Evolutionary conservation across 495 filamentous ascomycete species (phyloP).

Genomic region (Trichoderma reesei): DNA sequence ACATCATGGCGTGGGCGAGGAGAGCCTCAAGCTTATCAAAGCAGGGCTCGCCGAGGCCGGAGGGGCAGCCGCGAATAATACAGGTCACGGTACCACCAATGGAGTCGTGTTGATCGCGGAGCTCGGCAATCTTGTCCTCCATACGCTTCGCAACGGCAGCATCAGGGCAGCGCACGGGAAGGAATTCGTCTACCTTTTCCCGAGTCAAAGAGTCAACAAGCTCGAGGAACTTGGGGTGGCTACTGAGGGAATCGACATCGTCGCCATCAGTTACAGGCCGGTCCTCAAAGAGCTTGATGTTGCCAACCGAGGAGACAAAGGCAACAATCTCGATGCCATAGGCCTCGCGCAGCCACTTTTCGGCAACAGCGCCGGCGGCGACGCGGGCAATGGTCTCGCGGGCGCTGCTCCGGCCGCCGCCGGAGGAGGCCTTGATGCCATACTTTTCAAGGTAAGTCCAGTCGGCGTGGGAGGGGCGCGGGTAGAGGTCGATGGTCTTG

Average conservation of each 20-base stretch:
- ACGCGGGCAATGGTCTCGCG: constrained; percentile 92
- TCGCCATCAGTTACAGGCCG: constrained; percentile 60
- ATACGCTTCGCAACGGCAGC: constrained; percentile 54
- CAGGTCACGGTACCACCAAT: constrained; percentile 96
- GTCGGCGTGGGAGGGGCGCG: constrained; percentile 88
- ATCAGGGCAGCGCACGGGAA: constrained; percentile 82
- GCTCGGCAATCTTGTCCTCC: constrained; percentile 70
- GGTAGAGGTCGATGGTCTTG: constrained; percentile 85
- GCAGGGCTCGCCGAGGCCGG: constrained; percentile 84
- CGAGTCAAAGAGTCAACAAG: constrained; percentile 68
- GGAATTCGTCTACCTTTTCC: constrained; percentile 67
- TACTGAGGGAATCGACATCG: constrained; percentile 49
- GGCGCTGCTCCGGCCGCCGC: constrained; percentile 85
- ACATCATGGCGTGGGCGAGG: constrained; percentile 93
- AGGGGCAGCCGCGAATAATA: constrained; percentile 83
- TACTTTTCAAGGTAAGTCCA: constrained; percentile 98
- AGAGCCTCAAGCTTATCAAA: constrained; percentile 96
- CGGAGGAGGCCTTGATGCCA: constrained; percentile 85
- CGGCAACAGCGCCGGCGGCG: constrained; percentile 88
- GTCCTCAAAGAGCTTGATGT: constrained; percentile 57
- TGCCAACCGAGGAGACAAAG: constrained; percentile 80
- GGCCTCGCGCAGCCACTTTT: constrained; percentile 77
- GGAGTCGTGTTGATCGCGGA: constrained; percentile 74
- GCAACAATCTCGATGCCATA: constrained; percentile 86
- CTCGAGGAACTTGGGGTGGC: constrained; percentile 75